Conservation (phyloP, 106 monocot species). For the Triglochin maritima region DNA sequence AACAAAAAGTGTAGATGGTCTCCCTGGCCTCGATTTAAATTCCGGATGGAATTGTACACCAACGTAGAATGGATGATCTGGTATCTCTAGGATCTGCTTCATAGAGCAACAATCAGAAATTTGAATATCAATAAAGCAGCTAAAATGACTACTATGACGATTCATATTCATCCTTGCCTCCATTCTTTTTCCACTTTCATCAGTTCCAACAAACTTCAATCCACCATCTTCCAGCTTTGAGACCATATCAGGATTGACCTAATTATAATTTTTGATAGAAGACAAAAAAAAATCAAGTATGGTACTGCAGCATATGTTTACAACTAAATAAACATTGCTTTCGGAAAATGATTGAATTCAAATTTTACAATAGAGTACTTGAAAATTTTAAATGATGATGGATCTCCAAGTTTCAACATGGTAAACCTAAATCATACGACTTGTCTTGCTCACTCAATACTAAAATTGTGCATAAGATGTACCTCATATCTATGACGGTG, state of each 20-base stretch:
- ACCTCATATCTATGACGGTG: conserved; percentile 99
- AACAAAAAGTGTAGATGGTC: conserved; percentile 73
- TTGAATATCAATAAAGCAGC: too few relatives aligned
- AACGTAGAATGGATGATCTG: conserved; percentile 71
- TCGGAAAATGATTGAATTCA: too few relatives aligned
- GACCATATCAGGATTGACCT: conserved; percentile 95
- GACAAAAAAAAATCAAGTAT: too few relatives aligned
- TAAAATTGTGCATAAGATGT: conserved; percentile 11
- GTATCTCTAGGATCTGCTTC: conserved; percentile 85
- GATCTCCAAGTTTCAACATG: too few relatives aligned
- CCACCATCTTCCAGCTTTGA: conserved; percentile 72
- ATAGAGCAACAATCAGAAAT: not conserved
- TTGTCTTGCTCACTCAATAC: too few relatives aligned
- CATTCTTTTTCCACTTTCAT: conserved; percentile 88
- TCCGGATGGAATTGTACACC: conserved; percentile 99
- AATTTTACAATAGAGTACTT: too few relatives aligned
- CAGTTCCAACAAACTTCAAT: conserved; percentile 85
- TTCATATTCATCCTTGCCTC: conserved; percentile 35
- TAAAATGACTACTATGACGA: too few relatives aligned
- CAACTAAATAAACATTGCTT: too few relatives aligned
- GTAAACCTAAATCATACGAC: too few relatives aligned
- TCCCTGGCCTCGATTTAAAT: conserved; percentile 88
- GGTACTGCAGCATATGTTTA: too few relatives aligned
- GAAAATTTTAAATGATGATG: too few relatives aligned
- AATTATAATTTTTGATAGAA: not conserved